Evolutionary conservation across 176 grass and related monocot species (phyloP).

Genomic region (Musa schizocarpa): DNA sequence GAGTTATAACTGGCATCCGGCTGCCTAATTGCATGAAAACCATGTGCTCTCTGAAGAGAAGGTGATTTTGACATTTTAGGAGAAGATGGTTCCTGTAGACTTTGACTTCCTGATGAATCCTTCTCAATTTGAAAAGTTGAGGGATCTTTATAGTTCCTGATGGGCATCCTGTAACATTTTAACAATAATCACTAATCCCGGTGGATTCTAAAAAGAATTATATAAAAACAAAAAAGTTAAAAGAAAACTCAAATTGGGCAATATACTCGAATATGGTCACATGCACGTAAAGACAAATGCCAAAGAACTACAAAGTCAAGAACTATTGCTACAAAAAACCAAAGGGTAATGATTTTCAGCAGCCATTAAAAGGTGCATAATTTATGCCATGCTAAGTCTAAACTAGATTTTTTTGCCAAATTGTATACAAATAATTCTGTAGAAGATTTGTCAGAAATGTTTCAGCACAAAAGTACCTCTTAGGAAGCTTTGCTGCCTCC

Average conservation of each 20-base stretch:
- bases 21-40: constrained; percentile 55
- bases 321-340: not conserved
- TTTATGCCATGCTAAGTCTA: not conserved
- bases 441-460: constrained; percentile 4
- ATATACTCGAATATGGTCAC: not conserved
- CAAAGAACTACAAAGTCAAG: constrained; percentile 1
- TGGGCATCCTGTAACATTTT: constrained; percentile 63
- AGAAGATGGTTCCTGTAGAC: constrained; percentile 76
- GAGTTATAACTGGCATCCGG: constrained; percentile 69
- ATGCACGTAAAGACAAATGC: not conserved
- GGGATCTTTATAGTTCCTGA: constrained; percentile 55
- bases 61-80: constrained; percentile 96
- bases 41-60: constrained; percentile 80
- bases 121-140: constrained; percentile 56
- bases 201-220: not conserved
- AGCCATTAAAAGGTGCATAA: not conserved
- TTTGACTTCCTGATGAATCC: constrained; percentile 49
- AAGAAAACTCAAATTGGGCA: not conserved
- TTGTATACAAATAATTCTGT: not conserved
- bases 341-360: no score
- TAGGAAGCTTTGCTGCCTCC: constrained; percentile 96
- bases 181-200: constrained; percentile 3
- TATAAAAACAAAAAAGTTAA: not conserved
- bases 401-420: not conserved
- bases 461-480: constrained; percentile 43